Percentiles rank a stretch among this genome's conserved stretches.
These are phyloP conservation scores for Golovinomyces cichoracearum DNA, from an alignment of 2,329 filamentous ascomycete species.

Conservation along the genomic window DNA sequence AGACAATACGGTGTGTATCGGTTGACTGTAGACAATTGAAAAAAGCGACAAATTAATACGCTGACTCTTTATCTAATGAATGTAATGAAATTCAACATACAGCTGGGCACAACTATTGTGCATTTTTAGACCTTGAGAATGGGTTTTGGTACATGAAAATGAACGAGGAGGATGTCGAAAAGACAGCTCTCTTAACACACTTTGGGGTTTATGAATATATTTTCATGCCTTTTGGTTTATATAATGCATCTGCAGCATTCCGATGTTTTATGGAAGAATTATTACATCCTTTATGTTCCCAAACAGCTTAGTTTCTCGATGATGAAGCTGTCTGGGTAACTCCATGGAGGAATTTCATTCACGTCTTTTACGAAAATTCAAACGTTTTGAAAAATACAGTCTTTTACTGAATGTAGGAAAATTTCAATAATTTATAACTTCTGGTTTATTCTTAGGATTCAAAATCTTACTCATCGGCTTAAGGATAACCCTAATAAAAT, in stretches of 20 bases:
- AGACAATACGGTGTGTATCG: neutral
- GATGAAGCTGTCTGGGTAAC: neutral
- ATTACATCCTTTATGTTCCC: neutral
- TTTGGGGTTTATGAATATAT: neutral
- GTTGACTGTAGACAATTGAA: neutral
- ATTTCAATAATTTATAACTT: neutral
- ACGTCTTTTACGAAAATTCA: neutral
- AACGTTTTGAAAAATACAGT: neutral
- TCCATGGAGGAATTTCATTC: neutral
- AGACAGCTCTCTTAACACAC: neutral
- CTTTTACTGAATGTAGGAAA: neutral
- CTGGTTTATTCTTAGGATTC: neutral
- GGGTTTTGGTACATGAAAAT: neutral
- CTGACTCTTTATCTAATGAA: neutral
- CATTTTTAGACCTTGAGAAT: neutral
- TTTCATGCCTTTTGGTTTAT: constrained; percentile 1
- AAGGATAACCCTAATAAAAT: neutral
- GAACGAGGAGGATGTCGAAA: neutral
- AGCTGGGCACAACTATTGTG: neutral
- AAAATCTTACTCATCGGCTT: neutral
- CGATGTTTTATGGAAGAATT: constrained; percentile 1
- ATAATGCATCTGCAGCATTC: neutral
- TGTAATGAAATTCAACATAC: neutral
- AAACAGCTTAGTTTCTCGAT: neutral
- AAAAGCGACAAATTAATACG: neutral